A percentile compares a stretch with the other conserved stretches of the same genome.
These are phyloP conservation scores for Gardenia jasminoides DNA, from an alignment of 257 asterid genomes.

Conservation along the genomic window DNA sequence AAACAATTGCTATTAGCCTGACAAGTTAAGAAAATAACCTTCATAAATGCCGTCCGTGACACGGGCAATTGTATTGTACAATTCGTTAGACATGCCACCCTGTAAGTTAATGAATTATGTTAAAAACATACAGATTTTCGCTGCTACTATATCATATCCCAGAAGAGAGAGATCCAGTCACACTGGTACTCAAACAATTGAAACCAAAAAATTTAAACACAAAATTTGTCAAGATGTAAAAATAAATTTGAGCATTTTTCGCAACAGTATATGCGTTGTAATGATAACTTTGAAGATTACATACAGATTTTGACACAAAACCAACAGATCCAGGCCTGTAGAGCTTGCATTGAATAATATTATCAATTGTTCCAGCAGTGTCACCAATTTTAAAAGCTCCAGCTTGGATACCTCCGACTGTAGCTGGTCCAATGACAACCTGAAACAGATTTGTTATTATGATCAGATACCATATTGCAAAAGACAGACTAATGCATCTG, in stretches of 20 bases:
- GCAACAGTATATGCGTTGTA: too few species aligned
- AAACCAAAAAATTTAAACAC: not conserved
- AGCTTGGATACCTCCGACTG: constrained; percentile 99
- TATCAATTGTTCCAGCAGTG: constrained; percentile 98
- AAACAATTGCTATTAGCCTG: constrained; percentile 10
- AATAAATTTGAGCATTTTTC: not conserved
- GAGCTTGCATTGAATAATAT: constrained; percentile 86
- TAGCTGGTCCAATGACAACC: constrained; percentile 98
- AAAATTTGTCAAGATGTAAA: not conserved
- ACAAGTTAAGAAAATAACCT: constrained; percentile 47
- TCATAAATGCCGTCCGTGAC: constrained; percentile 98
- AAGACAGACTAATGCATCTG: not conserved
- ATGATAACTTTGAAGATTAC: constrained; percentile 27
- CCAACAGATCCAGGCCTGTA: constrained; percentile 99
- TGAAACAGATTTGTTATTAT: constrained; percentile 24
- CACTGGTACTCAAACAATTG: not conserved
- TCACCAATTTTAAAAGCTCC: constrained; percentile 99
- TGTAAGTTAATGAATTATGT: constrained; percentile 34
- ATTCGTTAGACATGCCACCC: constrained; percentile 99
- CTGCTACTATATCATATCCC: constrained; percentile 4
- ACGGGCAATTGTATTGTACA: constrained; percentile 94
- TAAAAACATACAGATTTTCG: constrained; percentile 12
- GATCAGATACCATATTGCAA: constrained; percentile 10
- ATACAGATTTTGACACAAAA: constrained; percentile 95
- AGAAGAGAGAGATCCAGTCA: not conserved